Conservation (phyloP, 208 protist species). For the Entamoeba histolytica region DNA sequence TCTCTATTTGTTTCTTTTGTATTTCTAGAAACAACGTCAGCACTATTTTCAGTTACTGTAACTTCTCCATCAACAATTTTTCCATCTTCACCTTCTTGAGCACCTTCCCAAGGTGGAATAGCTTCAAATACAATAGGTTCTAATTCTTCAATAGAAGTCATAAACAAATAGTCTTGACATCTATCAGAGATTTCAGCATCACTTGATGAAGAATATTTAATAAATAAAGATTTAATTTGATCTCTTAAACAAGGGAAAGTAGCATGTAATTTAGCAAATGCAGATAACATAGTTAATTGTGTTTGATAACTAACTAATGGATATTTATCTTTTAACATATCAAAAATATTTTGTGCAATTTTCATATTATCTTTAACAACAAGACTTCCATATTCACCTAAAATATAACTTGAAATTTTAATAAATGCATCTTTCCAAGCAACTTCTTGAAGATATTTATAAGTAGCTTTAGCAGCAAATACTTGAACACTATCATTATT, state of each 20-base stretch:
- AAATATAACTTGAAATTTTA: background rate
- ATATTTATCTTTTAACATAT: background rate
- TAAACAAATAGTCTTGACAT: background rate
- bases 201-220: background rate
- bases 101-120: background rate
- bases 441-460: background rate
- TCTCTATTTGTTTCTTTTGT: background rate
- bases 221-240: background rate
- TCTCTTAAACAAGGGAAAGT: background rate
- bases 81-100: background rate
- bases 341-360: background rate
- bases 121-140: background rate
- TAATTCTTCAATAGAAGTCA: background rate
- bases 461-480: background rate
- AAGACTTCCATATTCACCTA: background rate
- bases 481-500: background rate
- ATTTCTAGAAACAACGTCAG: background rate
- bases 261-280: background rate
- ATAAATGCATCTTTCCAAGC: background rate
- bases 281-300: background rate
- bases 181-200: background rate
- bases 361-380: background rate
- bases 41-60: background rate
- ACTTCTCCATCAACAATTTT: background rate
- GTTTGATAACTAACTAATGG: background rate